These are phyloP conservation scores for Xerophyta viscosa DNA, from an alignment of 106 monocot species.

Conservation along the genomic window DNA sequence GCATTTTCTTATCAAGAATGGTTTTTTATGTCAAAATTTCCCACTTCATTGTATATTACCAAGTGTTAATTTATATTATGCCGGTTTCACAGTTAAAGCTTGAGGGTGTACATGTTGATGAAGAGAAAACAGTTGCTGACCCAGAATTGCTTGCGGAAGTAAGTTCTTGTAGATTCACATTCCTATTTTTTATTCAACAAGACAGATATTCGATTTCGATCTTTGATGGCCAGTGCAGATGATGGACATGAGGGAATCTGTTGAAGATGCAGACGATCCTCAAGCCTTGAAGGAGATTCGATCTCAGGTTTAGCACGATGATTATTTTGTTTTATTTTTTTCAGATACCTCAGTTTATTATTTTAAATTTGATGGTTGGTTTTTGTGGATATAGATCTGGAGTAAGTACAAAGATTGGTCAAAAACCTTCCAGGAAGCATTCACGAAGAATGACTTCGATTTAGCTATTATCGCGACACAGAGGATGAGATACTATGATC, in stretches of 20 bases:
- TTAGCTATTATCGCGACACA: conserved; percentile 39
- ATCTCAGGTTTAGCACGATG: conserved; percentile 23
- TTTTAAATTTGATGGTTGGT: neutral
- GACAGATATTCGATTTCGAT: neutral
- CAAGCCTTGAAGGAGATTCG: conserved; percentile 43
- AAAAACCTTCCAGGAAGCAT: conserved; percentile 46
- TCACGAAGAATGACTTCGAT: conserved; percentile 36
- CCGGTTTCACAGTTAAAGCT: conserved; percentile 49
- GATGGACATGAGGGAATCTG: conserved; percentile 75
- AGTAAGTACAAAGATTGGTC: conserved; percentile 51
- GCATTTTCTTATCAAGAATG: neutral
- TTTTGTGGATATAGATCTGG: conserved; percentile 27
- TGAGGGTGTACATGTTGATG: conserved; percentile 73
- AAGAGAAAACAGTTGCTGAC: conserved; percentile 69
- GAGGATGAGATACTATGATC: conserved; percentile 88
- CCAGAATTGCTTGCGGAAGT: conserved; percentile 83
- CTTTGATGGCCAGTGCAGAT: conserved; percentile 28
- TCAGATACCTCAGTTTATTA: neutral
- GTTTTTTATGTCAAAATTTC: neutral
- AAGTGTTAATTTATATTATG: neutral
- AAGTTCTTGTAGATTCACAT: conserved; percentile 1
- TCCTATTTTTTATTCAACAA: neutral
- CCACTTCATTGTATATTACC: too few species aligned
- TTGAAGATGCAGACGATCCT: conserved; percentile 48
- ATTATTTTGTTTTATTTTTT: neutral